Evolutionary conservation across 768 basidiomycete genomes (phyloP), one percentile per base, ranked within the genome.

Genomic region (Porpolomopsis calyptriformis): DNA sequence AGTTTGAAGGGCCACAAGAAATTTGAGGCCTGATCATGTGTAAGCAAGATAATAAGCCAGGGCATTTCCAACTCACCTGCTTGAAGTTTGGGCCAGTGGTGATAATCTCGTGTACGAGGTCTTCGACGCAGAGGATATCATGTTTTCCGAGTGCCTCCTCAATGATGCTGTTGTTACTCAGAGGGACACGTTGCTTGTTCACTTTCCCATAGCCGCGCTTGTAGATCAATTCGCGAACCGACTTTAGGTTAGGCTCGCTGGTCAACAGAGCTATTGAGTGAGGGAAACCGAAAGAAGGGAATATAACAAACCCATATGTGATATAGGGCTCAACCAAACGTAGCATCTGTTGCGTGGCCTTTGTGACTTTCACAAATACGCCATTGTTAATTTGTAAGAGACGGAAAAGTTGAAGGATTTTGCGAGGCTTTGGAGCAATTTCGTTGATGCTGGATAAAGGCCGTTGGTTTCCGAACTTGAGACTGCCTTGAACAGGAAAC

Each of bases 1-100:
- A 99, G 86, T 67, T 99, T 99, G 80, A 99, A 97, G 20, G 96
- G 96, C 93, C 93, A 98, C 45, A 98, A 82, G 81, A 94, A 93
- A 78, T 91, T 93, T 55, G 85, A 79, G 48, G 82, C 85, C 84
- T 85, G 35, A 34, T 29, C 12, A 25, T 35, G 6, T 16, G 12
- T 23, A 4, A 24, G 18, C 23, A 46, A 31, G 31, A 23, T 9
- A 24, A 23, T n/a, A n/a, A n/a, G n/a, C n/a, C n/a, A n/a, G n/a
- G n/a, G n/a, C n/a, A n/a, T n/a, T n/a, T n/a, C n/a, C n/a, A 38
- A 65, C 81, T 50, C 40, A 82, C 91, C 80, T 96, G 90, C 74
- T 98, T 98, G 80, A 99, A 99, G 77, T 97, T 91, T 60, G 96
- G 94, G 59, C 96, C 96, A 49, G 81, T 80, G 48, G 86, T 93